phyloP scores from a whole-genome alignment of 495 filamentous ascomycete genomes.

The Penicillium salamii region DNA sequence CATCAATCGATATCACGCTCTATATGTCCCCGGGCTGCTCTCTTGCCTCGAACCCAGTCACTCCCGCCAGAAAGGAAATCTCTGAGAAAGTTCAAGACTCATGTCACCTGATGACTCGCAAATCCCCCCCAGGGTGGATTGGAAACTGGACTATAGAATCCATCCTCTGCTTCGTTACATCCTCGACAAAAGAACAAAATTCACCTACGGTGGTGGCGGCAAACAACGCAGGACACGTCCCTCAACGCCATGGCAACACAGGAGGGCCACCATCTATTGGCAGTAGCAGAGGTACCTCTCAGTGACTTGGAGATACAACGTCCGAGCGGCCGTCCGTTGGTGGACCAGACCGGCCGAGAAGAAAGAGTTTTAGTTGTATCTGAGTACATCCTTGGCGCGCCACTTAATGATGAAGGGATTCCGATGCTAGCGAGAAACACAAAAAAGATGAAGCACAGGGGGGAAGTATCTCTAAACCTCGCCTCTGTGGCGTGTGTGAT shows the following conservation, averaged over 20 bases:
- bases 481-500: background rate
- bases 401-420: background rate
- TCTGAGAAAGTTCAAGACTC: background rate
- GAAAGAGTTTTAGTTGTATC: constrained; percentile 5
- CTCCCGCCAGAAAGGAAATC: background rate
- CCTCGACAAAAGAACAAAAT: background rate
- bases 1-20: no score
- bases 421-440: background rate
- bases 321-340: constrained; percentile 4
- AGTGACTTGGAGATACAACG: constrained; percentile 16
- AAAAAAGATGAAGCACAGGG: background rate
- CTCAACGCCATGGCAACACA: constrained; percentile 1
- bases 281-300: constrained; percentile 7
- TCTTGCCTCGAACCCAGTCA: background rate
- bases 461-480: background rate
- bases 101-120: background rate
- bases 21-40: background rate
- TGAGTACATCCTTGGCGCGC: background rate
- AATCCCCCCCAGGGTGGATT: background rate
- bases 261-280: background rate
- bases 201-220: constrained; percentile 15
- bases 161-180: background rate
- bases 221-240: constrained; percentile 23
- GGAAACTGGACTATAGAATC: constrained; percentile 3
- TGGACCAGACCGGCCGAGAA: constrained; percentile 3